Evolutionary conservation across 306 rosid species (phyloP), one percentile per base, ranked within the genome.

Genomic region (Aeschynomene evenia): DNA sequence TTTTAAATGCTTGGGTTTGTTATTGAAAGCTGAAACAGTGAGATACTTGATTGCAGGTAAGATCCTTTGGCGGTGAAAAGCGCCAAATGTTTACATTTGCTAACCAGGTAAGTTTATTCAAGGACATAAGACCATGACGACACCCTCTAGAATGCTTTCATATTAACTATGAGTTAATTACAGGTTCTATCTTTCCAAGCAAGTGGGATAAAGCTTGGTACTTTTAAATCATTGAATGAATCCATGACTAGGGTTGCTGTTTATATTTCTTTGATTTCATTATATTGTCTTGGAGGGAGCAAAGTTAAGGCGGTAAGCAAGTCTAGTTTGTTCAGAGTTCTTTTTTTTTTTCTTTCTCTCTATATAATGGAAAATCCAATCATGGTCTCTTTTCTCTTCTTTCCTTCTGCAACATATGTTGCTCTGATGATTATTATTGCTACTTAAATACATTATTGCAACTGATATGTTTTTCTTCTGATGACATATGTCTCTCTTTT

Each of bases 21-120:
- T 34, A 56, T 72, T 51, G 28, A 74, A 19, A 15, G 55, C 64
- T 82, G 72, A 85, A 74, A 69, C 50, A 11, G 19, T 61, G 60
- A 29, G 26, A 45, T 68, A 23, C 40, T 23, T 79, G 70, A 63
- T 65, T 79, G 29, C 76, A 90, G 98, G 98, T 94, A 45, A 89
- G 98, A 80, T 87, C 97, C 54, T 94, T 91, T 80, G 87, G 95
- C 31, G 97, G 99, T 49, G 99, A 91, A 79, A 94, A 86, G 85
- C 96, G 80, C 59, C 99, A 94, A 80, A 88, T 94, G 97, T 74
- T 83, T 61, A 82, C 75, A 73, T 94, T 91, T 78, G 95, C 89
- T 63, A 86, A 73, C 29, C 91, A 84, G 92, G 97, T 94, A 81
- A 73, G 72, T 14, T 55, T 72, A 71, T 72, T 62, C 28, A 58